phyloP scores from a whole-genome alignment of 2,329 filamentous ascomycete species.

The Cladobotryum protrusum region DNA sequence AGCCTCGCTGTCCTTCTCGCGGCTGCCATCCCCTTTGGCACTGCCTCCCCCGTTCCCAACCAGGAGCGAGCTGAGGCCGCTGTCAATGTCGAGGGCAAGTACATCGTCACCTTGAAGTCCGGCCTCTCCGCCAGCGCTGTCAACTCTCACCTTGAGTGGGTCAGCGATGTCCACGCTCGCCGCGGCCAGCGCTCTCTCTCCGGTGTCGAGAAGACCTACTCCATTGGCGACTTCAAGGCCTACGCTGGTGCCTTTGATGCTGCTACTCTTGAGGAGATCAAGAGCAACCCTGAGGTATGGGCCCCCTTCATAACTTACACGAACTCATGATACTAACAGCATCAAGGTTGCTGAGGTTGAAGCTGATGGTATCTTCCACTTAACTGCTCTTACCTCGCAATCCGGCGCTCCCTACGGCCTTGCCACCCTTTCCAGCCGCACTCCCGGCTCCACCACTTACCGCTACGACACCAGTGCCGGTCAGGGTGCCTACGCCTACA shows the following conservation, averaged over 20 bases:
- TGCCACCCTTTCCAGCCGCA: slow-evolving; percentile 37
- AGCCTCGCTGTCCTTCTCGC: slow-evolving; percentile 15
- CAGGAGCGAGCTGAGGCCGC: not conserved
- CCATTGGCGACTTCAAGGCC: slow-evolving; percentile 30
- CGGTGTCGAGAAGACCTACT: slow-evolving; percentile 25
- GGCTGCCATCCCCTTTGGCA: slow-evolving; percentile 5
- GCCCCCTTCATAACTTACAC: not conserved
- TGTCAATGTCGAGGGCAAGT: slow-evolving; percentile 31
- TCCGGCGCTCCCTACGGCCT: slow-evolving; percentile 37
- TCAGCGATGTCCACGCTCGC: slow-evolving; percentile 25
- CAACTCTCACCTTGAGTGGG: slow-evolving; percentile 29
- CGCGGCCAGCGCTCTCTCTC: slow-evolving; percentile 27
- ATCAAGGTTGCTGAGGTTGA: slow-evolving; percentile 26
- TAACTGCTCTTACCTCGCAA: slow-evolving; percentile 24
- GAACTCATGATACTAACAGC: not conserved
- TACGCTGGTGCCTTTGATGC: slow-evolving; percentile 38
- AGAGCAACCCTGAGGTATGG: slow-evolving; percentile 33
- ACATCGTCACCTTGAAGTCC: slow-evolving; percentile 41
- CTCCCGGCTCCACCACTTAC: slow-evolving; percentile 29
- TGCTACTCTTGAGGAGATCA: slow-evolving; percentile 35
- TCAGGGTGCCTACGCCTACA: slow-evolving; percentile 40
- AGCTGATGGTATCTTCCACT: slow-evolving; percentile 22
- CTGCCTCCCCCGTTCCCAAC: slow-evolving; percentile 8
- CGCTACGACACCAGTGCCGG: slow-evolving; percentile 37
- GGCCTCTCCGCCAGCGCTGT: slow-evolving; percentile 25